Base-by-base conservation (phyloP, 345 rosid species). In the Syzygium jambos region DNA sequence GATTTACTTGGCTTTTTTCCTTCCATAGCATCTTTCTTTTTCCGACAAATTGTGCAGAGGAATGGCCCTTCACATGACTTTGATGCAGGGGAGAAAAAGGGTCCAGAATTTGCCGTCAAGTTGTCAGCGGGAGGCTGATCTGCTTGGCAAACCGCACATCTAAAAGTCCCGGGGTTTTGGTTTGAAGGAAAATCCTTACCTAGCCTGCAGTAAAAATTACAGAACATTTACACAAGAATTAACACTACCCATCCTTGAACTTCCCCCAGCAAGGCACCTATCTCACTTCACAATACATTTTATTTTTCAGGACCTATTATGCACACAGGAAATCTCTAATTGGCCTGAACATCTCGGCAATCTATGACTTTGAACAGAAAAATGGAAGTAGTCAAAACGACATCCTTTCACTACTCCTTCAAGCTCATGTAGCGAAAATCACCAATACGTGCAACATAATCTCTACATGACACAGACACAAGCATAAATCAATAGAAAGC, bases 11-110 rank as follows among this genome's bases (percentile, higher is more conserved):
- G 86, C 93, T 94, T 94, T 92, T 94, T 98, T 86, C 99, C 99
- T 94, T 98, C 99, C 99, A 98, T 98, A 52, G 99, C 99, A 78
- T 98, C 99, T 92, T 96, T 98, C 97, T 98, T 98, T 87, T 90
- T 94, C 93, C 91, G 92, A 91, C 99, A 98, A 88, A 51, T 91
- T 22, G 95, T 89, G 89, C 99, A 98, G 83, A 98, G 96, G 90
- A 93, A 96, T 87, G 98, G 99, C 30, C 99, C 99, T 88, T 96
- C 99, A 95, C 98, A 94, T 87, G 96, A 95, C 88, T 94, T 94
- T 30, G 99, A 93, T 84, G 95, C 89, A 25, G 97, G 90, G n/a
- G 98, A 92, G 93, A 93, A 93, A 86, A 94, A 91, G n/a, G 94
- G 68, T 65, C 94, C 96, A 2, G 95, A 92, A 88, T 93, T 94